These are phyloP conservation scores for Stagonosporopsis cucurbitacearum DNA, from an alignment of 2,329 filamentous ascomycete genomes.

Conservation along the genomic window DNA sequence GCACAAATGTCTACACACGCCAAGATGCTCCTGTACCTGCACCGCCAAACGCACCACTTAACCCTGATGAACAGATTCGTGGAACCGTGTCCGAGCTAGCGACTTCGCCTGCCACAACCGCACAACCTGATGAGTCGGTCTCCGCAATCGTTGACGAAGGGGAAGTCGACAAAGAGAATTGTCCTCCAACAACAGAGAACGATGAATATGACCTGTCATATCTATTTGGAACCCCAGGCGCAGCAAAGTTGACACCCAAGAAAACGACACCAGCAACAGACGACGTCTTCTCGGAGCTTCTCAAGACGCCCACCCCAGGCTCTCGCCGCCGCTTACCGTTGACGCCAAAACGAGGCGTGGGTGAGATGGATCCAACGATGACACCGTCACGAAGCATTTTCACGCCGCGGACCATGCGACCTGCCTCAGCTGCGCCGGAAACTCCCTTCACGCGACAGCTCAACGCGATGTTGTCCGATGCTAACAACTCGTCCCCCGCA, in stretches of 20 bases:
- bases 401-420: slow-evolving; percentile 44
- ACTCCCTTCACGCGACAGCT: slow-evolving; percentile 70
- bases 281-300: slow-evolving; percentile 58
- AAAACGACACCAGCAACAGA: slow-evolving; percentile 65
- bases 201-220: slow-evolving; percentile 60
- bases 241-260: slow-evolving; percentile 59
- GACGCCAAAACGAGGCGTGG: slow-evolving; percentile 41
- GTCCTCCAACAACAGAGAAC: slow-evolving; percentile 46
- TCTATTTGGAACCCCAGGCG: slow-evolving; percentile 70
- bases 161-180: slow-evolving; percentile 64
- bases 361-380: slow-evolving; percentile 30
- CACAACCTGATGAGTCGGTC: neutral
- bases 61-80: neutral
- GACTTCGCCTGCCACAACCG: neutral
- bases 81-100: neutral
- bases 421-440: slow-evolving; percentile 42
- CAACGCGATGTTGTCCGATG: slow-evolving; percentile 62
- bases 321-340: slow-evolving; percentile 45
- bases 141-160: neutral
- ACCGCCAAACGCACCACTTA: neutral
- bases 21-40: slow-evolving; percentile 13
- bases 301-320: slow-evolving; percentile 54
- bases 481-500: slow-evolving; percentile 39
- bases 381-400: slow-evolving; percentile 48
- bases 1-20: slow-evolving; percentile 21